Evolutionary conservation across 2,329 filamentous ascomycete genomes (phyloP).

Genomic region (Cladophialophora chaetospira): DNA sequence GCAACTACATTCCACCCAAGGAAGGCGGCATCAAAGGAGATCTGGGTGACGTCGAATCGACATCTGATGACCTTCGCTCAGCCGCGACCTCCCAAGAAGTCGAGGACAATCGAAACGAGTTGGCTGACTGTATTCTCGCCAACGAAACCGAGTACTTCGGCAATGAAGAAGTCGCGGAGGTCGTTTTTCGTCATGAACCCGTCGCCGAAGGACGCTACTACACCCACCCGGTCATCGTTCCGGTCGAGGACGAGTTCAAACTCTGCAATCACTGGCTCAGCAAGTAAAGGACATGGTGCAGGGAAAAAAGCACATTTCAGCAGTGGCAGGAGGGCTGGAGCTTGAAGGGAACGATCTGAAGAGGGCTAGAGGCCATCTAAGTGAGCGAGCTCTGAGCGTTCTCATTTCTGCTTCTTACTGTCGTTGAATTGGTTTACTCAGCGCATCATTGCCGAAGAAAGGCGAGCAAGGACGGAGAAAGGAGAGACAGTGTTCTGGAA

Average conservation of each 20-base stretch:
- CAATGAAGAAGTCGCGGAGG: slow-evolving; percentile 17
- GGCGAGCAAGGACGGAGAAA: too few species aligned
- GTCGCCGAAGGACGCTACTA: slow-evolving; percentile 4
- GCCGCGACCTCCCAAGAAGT: background rate
- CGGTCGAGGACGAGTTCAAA: slow-evolving; percentile 7
- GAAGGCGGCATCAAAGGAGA: background rate
- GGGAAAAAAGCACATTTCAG: background rate
- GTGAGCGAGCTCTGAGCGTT: too few species aligned
- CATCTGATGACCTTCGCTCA: background rate
- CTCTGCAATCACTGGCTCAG: slow-evolving; percentile 22
- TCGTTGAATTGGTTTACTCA: too few species aligned
- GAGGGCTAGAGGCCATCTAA: too few species aligned
- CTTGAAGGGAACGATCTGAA: too few species aligned
- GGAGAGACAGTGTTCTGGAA: too few species aligned
- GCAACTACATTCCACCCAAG: slow-evolving; percentile 10
- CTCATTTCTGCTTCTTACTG: too few species aligned
- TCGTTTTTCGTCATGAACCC: slow-evolving; percentile 18
- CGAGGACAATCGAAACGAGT: background rate
- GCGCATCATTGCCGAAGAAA: too few species aligned
- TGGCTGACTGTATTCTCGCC: slow-evolving; percentile 4
- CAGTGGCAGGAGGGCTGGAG: too few species aligned
- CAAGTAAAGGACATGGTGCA: background rate
- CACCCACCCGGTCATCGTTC: slow-evolving; percentile 6
- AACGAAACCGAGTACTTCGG: slow-evolving; percentile 23
- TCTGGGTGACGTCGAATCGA: background rate